Evolutionary conservation across 257 asterid species (phyloP), one percentile per base, ranked within the genome.

Genomic region (Ophiorrhiza pumila): DNA sequence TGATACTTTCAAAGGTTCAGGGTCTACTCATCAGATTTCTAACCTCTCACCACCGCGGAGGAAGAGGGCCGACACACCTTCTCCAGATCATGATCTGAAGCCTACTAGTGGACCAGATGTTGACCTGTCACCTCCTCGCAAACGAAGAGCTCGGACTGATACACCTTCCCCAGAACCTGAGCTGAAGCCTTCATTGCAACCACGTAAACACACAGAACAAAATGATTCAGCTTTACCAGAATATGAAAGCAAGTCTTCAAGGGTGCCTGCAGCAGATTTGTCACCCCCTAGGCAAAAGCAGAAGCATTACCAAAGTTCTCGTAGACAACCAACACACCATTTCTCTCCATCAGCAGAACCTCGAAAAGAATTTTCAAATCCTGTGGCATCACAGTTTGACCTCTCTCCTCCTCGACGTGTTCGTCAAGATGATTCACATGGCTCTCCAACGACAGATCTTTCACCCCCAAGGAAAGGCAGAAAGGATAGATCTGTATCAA

Each of bases 351-450:
- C 75, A 23, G 59, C 46, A 9, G 46, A 27, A 59, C n/a, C 72
- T 53, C 57, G 41, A 65, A 55, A 32, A 55, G 41, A 43, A 37
- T 17, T 27, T 17, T 73, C 71, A 50, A 27, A 32, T 32, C 41
- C 52, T 23, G 41, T 35, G 43, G 47, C 76, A 67, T 74, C 84
- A 29, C 79, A 85, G 76, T 79, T 82, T 34, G 90, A 89, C 74
- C 53, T 88, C 59, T 89, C 93, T 78, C 91, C 93, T 75, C 90
- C 91, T 69, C 80, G 88, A 68, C 86, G 84, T 35, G 79, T 65
- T 79, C 77, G 74, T 69, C 83, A 71, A 70, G 81, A 80, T 29
- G 74, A 75, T 49, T 74, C 65, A 7, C 75, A 59, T 53, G 70
- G 63, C 23, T 78, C 77, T 35, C 68, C 79, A 42, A 74, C 52